Percentiles rank a stretch among this genome's conserved stretches.
Evolutionary conservation across 805 yeast genomes (phyloP).

Genomic region (Kodamaea kakaduensis): DNA sequence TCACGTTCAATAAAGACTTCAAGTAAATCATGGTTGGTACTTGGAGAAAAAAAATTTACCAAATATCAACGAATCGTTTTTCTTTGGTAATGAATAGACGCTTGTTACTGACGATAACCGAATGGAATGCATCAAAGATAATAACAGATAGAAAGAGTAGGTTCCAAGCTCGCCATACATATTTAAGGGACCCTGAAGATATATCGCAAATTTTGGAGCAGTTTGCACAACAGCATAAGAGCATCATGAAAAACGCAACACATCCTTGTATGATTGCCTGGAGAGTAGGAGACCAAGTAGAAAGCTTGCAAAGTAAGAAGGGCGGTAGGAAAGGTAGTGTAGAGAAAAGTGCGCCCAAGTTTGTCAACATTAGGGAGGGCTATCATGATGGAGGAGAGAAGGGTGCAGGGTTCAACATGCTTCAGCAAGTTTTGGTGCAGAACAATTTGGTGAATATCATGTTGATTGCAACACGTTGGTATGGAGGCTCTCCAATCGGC

Average conservation of each 20-base stretch:
- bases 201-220: slow-evolving; percentile 40
- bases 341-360: slow-evolving; percentile 2
- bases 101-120: slow-evolving; percentile 10
- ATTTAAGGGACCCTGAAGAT: slow-evolving; percentile 35
- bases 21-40: slow-evolving; percentile 67
- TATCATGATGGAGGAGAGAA: slow-evolving; percentile 67
- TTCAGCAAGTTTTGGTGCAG: slow-evolving; percentile 49
- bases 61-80: background rate
- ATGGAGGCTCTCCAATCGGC: slow-evolving; percentile 75
- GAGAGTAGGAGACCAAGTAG: slow-evolving; percentile 36
- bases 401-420: slow-evolving; percentile 63
- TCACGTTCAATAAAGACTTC: slow-evolving; percentile 82
- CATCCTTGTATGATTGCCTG: slow-evolving; percentile 77
- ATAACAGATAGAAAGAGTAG: slow-evolving; percentile 53
- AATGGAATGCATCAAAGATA: slow-evolving; percentile 31
- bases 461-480: slow-evolving; percentile 76
- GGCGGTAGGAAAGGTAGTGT: background rate
- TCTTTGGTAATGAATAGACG: background rate
- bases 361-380: slow-evolving; percentile 49
- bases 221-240: slow-evolving; percentile 44
- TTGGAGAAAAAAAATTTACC: slow-evolving; percentile 3
- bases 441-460: slow-evolving; percentile 49
- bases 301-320: background rate
- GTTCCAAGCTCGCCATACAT: slow-evolving; percentile 60
- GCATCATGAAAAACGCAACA: slow-evolving; percentile 48